These are phyloP conservation scores for Talaromyces thailandensis DNA, from an alignment of 495 filamentous ascomycete species.

Conservation along the genomic window DNA sequence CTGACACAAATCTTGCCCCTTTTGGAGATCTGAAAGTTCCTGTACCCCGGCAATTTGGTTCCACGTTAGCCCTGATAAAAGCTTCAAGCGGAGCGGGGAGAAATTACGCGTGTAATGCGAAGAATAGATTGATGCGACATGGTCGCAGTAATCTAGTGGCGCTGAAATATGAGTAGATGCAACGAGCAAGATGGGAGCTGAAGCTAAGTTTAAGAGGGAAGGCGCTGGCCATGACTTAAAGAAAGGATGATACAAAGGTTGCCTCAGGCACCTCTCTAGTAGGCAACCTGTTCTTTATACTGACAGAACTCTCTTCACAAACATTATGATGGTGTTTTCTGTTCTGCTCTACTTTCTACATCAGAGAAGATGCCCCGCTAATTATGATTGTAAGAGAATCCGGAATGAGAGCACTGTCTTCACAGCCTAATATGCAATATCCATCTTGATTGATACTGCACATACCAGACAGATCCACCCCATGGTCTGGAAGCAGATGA, in stretches of 20 bases:
- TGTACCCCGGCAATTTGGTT: conserved; percentile 22
- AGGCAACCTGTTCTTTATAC: neutral
- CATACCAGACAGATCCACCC: too few species aligned
- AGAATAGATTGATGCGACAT: conserved; percentile 84
- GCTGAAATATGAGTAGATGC: neutral
- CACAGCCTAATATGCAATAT: too few species aligned
- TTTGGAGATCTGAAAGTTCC: conserved; percentile 79
- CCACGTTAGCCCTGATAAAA: neutral
- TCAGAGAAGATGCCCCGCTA: neutral
- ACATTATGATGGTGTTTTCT: neutral
- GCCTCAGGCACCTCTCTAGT: neutral
- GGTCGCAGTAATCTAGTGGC: neutral
- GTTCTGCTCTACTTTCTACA: neutral
- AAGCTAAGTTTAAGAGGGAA: neutral
- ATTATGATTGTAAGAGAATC: neutral
- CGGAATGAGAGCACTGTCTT: neutral
- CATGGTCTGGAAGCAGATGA: too few species aligned
- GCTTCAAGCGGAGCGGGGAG: neutral
- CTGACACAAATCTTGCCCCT: conserved; percentile 73
- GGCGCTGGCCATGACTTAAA: neutral
- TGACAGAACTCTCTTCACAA: neutral
- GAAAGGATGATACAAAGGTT: neutral
- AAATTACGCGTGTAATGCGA: conserved; percentile 68
- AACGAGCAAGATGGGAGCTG: neutral
- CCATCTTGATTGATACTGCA: too few species aligned